These are phyloP conservation scores for Aspergillus clavatus DNA, from an alignment of 2,329 filamentous ascomycete genomes.

Conservation along the genomic window DNA sequence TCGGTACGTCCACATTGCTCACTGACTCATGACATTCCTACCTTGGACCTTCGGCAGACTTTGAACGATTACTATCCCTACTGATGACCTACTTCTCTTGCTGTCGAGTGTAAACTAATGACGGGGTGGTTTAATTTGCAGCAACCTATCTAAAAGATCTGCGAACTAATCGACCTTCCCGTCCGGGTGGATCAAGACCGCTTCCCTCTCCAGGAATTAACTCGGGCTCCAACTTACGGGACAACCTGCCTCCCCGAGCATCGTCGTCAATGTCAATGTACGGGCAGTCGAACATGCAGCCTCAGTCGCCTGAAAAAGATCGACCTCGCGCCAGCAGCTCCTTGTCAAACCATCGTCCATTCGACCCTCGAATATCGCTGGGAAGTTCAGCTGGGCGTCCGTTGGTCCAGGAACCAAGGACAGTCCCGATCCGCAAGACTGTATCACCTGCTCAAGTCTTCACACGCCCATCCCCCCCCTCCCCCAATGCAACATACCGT, in stretches of 20 bases:
- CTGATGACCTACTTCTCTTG: no score
- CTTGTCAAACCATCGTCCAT: slow-evolving; percentile 36
- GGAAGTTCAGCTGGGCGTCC: slow-evolving; percentile 33
- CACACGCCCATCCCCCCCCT: slow-evolving; percentile 24
- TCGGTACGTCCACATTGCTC: slow-evolving; percentile 36
- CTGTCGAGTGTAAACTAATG: not conserved
- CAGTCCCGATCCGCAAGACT: slow-evolving; percentile 30
- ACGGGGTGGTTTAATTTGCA: slow-evolving; percentile 26
- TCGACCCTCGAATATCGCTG: slow-evolving; percentile 25
- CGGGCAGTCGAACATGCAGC: slow-evolving; percentile 15
- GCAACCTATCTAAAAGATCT: slow-evolving; percentile 58
- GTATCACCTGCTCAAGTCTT: slow-evolving; percentile 34
- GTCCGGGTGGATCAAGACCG: slow-evolving; percentile 58
- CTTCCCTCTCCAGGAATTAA: slow-evolving; percentile 47
- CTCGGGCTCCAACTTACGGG: slow-evolving; percentile 21
- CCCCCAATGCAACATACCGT: slow-evolving; percentile 45
- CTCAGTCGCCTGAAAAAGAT: slow-evolving; percentile 17
- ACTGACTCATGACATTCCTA: slow-evolving; percentile 16
- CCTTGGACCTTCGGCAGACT: slow-evolving; percentile 12
- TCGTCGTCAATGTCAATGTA: slow-evolving; percentile 42
- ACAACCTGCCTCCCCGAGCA: slow-evolving; percentile 37
- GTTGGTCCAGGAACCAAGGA: slow-evolving; percentile 35
- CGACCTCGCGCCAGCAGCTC: slow-evolving; percentile 38
- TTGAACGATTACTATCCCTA: slow-evolving; percentile 17
- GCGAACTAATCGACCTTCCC: slow-evolving; percentile 51